Evolutionary conservation across 2,329 filamentous ascomycete species (phyloP), one percentile per base, ranked within the genome.

Genomic region (Cordyceps fumosorosea): DNA sequence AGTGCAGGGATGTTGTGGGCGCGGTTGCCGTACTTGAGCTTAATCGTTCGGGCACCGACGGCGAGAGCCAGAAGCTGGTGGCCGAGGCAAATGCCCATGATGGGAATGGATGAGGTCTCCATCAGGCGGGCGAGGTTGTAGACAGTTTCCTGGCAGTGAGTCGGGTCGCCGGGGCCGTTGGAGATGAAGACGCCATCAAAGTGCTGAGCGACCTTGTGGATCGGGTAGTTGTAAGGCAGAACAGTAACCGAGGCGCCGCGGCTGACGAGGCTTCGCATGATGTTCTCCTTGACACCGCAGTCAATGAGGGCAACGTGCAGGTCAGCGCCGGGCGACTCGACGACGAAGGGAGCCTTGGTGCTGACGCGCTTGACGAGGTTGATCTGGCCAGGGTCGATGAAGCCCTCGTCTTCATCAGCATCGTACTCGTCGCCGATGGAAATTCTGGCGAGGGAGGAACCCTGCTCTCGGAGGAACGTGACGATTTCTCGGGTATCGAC

Each of bases 261-360:
- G 77, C 85, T 88, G 72, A 98, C 93, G 64, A 99, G 83, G 75
- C 90, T 96, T 72, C 95, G 91, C 64, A 99, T 87, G 71, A 99
- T 99, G 81, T 99, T 99, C 85, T 99, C 95, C 85, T 99, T 99
- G 69, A 98, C 95, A 81, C 95, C 95, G 72, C 95, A 99, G 79
- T 99, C 95, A 73, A 99, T 89, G 68, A 99, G 84, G 63, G 93
- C 95, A 69, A 99, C 86, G 79, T 99, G 95, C 75, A 91, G 88
- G 71, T 89, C 86, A 66, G 93, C 91, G 67, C 89, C 85, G 37
- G 87, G 85, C 57, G 93, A 92, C 75, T 90, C 89, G 67, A 98
- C 89, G 71, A 98, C 91, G 81, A 98, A 99, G 48, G 95, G 95
- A 66, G 93, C 90, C 82, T 99, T 99, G 77, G 95, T 99, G 82